phyloP scores from a whole-genome alignment of 306 rosid genomes.

The Cajanus cajan region DNA sequence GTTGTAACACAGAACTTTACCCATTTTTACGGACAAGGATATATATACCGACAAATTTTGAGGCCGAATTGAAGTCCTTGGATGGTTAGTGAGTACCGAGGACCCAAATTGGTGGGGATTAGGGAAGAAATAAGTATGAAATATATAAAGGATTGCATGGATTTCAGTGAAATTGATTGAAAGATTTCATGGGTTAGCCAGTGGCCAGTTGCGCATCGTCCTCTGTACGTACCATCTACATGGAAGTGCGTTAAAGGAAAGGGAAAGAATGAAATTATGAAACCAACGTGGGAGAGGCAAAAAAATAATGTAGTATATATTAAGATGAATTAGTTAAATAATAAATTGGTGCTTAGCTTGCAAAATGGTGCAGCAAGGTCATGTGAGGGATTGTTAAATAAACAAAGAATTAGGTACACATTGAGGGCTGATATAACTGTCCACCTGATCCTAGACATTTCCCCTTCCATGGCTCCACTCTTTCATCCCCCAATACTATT shows the following conservation, averaged over 20 bases:
- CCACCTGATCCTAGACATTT: constrained; percentile 74
- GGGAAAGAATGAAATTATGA: constrained; percentile 36
- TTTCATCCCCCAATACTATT: constrained; percentile 9
- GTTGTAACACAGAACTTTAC: constrained; percentile 1
- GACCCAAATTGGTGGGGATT: constrained; percentile 37
- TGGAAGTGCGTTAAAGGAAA: constrained; percentile 46
- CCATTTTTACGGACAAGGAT: constrained; percentile 13
- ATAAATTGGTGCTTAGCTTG: constrained; percentile 40
- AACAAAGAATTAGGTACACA: constrained; percentile 52
- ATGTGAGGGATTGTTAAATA: constrained; percentile 51
- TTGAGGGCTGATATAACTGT: constrained; percentile 57
- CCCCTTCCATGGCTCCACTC: constrained; percentile 65
- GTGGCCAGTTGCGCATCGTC: constrained; percentile 41
- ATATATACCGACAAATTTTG: neutral
- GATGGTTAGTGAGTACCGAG: constrained; percentile 15
- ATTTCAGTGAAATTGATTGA: constrained; percentile 53
- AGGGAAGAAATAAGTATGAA: constrained; percentile 19
- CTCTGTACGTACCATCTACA: constrained; percentile 45
- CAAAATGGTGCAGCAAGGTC: constrained; percentile 46
- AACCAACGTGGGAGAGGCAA: constrained; percentile 32
- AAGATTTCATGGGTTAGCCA: neutral
- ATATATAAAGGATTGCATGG: constrained; percentile 36
- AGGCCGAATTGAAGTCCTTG: constrained; percentile 13
- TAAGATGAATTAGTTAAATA: neutral
- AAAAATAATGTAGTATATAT: neutral